These are phyloP conservation scores for Naematelia aurantialba DNA, from an alignment of 768 basidiomycete species.

Conservation along the genomic window DNA sequence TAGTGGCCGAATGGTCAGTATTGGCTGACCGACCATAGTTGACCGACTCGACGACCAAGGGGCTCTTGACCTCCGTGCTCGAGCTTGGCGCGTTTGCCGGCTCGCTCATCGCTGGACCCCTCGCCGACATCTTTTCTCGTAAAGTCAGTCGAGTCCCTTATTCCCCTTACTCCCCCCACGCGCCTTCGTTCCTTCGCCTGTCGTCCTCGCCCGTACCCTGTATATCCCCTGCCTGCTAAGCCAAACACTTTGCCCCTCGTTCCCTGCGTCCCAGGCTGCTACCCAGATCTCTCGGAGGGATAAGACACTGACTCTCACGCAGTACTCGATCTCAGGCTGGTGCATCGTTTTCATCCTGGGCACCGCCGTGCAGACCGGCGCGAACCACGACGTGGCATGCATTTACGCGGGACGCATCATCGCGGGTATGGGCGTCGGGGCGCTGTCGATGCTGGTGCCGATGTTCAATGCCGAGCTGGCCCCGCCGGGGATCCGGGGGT, in stretches of 20 bases:
- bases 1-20: slow-evolving; percentile 1
- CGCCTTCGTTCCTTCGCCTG: slow-evolving; percentile 50
- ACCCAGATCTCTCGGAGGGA: too few relatives aligned
- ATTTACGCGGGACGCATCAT: slow-evolving; percentile 71
- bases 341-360: slow-evolving; percentile 73
- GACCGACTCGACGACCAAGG: slow-evolving; percentile 58
- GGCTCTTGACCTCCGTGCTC: slow-evolving; percentile 70
- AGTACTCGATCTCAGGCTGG: slow-evolving; percentile 53
- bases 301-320: not conserved
- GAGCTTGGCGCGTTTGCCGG: slow-evolving; percentile 64
- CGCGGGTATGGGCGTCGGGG: slow-evolving; percentile 76
- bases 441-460: slow-evolving; percentile 76
- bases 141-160: slow-evolving; percentile 65
- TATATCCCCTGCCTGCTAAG: too few relatives aligned
- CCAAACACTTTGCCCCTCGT: too few relatives aligned
- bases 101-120: slow-evolving; percentile 63
- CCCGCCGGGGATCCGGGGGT: slow-evolving; percentile 79
- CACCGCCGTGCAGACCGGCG: slow-evolving; percentile 52
- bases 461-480: slow-evolving; percentile 60
- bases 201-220: too few relatives aligned
- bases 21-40: slow-evolving; percentile 6
- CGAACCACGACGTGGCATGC: slow-evolving; percentile 56
- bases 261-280: too few relatives aligned
- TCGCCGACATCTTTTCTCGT: slow-evolving; percentile 68
- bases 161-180: slow-evolving; percentile 27